Evolutionary conservation across 805 yeast species (phyloP).

Genomic region (Saturnispora gosingensis): DNA sequence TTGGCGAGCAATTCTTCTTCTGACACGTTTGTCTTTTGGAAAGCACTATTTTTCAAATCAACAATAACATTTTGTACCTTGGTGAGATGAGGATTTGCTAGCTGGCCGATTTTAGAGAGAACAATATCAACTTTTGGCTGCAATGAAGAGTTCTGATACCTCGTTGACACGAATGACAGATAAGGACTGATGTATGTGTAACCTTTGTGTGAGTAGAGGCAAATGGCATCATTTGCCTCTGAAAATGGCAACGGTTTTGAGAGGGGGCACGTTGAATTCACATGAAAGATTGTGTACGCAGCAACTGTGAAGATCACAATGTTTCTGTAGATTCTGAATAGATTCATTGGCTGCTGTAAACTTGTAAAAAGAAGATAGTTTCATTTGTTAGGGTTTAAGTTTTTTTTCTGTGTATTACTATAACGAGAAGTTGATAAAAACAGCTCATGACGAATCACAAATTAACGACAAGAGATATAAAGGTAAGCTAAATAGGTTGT

Average conservation of each 20-base stretch:
- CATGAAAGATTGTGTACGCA: slow-evolving; percentile 1
- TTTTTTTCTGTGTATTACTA: not conserved
- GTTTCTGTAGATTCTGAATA: not conserved
- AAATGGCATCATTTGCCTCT: slow-evolving; percentile 3
- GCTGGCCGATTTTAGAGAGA: not conserved
- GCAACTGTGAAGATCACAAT: not conserved
- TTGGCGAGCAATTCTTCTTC: slow-evolving; percentile 4
- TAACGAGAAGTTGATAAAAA: not conserved
- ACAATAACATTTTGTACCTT: not conserved
- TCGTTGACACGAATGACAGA: not conserved
- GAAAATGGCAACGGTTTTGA: not conserved
- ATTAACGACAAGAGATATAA: not conserved
- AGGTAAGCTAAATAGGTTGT: not conserved
- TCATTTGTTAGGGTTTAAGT: not conserved
- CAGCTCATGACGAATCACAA: not conserved
- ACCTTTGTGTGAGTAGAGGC: slow-evolving; percentile 4
- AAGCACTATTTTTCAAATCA: slow-evolving; percentile 1
- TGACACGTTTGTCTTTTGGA: slow-evolving; percentile 5
- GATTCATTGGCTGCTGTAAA: not conserved
- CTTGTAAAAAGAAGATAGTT: not conserved
- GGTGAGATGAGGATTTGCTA: not conserved
- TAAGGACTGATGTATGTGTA: slow-evolving; percentile 2
- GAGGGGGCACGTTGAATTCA: slow-evolving; percentile 2
- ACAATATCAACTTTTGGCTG: slow-evolving; percentile 5
- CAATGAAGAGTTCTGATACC: slow-evolving; percentile 2